These are phyloP conservation scores for Alternaria sp. DNA, from an alignment of 2,329 filamentous ascomycete genomes.

Conservation along the genomic window DNA sequence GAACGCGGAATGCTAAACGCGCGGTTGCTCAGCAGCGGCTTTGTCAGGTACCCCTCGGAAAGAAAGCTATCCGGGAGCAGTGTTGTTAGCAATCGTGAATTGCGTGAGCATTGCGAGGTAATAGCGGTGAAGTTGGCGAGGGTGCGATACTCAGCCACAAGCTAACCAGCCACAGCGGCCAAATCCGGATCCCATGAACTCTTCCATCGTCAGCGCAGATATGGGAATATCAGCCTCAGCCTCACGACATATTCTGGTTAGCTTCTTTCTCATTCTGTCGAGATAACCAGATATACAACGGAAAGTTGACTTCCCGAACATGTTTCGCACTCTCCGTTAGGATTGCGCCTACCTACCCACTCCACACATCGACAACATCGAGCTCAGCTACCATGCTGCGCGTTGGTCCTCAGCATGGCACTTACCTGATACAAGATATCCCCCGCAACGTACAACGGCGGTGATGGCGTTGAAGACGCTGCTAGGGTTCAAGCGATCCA, in stretches of 20 bases:
- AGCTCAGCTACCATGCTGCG: constrained; percentile 21
- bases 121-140: constrained; percentile 20
- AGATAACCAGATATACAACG: constrained; percentile 18
- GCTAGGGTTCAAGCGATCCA: neutral
- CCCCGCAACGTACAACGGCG: neutral
- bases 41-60: neutral
- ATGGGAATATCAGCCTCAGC: constrained; percentile 21
- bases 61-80: neutral
- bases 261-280: constrained; percentile 12
- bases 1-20: neutral
- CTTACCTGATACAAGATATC: neutral
- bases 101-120: neutral
- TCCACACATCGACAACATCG: constrained; percentile 3
- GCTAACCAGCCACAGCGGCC: constrained; percentile 18
- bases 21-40: neutral
- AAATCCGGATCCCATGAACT: constrained; percentile 2
- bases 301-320: constrained; percentile 24
- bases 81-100: neutral
- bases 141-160: constrained; percentile 14
- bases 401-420: constrained; percentile 1
- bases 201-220: constrained; percentile 1
- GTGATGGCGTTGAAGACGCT: constrained; percentile 1
- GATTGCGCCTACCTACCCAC: constrained; percentile 11
- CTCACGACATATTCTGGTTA: constrained; percentile 14
- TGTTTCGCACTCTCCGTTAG: constrained; percentile 11